Conservation (phyloP, 305 asterid genomes). For the Solanum aculeatissimum region DNA sequence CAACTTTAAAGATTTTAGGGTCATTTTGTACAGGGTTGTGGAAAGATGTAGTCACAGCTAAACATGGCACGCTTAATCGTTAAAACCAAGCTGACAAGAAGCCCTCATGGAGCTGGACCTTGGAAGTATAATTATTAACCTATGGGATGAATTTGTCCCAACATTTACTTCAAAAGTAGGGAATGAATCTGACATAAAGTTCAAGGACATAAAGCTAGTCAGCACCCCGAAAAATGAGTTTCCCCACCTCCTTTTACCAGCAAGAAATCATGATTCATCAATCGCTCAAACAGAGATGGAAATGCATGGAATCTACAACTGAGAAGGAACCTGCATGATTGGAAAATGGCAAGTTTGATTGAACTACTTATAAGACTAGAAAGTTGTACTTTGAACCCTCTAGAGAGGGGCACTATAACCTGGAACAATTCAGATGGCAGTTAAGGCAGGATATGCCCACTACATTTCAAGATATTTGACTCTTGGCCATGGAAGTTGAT, state of each 20-base stretch:
- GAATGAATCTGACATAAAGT: neutral
- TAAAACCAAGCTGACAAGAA: neutral
- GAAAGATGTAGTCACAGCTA: neutral
- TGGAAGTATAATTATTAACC: neutral
- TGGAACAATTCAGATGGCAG: neutral
- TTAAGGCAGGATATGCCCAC: neutral
- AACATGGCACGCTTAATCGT: neutral
- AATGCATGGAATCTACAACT: neutral
- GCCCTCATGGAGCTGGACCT: neutral
- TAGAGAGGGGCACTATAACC: neutral
- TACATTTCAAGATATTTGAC: neutral
- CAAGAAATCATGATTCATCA: neutral
- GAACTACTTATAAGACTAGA: neutral
- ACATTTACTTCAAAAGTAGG: neutral
- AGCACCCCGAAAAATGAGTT: neutral
- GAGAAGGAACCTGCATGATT: neutral
- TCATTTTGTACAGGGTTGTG: neutral
- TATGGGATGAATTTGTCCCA: neutral
- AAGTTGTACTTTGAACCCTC: neutral
- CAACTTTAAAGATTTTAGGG: neutral
- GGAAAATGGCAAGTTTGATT: neutral
- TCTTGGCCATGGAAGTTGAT: neutral
- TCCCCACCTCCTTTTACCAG: neutral
- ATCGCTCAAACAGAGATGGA: neutral
- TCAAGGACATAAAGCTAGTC: neutral